These are phyloP conservation scores for Apiospora marii DNA, from an alignment of 2,329 filamentous ascomycete species.

Conservation along the genomic window DNA sequence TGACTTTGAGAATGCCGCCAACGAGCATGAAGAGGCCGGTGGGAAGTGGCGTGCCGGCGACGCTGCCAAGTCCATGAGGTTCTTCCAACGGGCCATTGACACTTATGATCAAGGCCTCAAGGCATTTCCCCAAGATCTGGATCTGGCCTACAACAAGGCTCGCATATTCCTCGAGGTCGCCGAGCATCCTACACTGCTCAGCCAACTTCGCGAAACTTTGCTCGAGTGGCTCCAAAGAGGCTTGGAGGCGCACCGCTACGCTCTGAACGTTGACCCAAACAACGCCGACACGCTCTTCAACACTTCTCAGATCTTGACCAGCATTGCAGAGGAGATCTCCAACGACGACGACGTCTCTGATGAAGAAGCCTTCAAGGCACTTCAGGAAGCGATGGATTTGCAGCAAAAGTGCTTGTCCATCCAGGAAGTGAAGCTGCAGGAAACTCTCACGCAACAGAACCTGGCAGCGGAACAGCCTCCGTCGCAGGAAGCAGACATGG, in stretches of 20 bases:
- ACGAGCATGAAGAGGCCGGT: conserved; percentile 74
- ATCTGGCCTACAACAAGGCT: conserved; percentile 80
- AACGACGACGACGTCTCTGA: conserved; percentile 57
- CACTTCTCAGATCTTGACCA: conserved; percentile 72
- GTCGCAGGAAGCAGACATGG: background rate
- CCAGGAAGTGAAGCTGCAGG: conserved; percentile 52
- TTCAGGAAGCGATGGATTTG: conserved; percentile 39
- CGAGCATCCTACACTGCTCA: conserved; percentile 69
- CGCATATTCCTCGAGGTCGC: conserved; percentile 74
- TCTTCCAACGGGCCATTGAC: conserved; percentile 70
- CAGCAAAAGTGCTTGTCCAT: conserved; percentile 54
- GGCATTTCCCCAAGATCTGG: conserved; percentile 68
- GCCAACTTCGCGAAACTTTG: conserved; percentile 61
- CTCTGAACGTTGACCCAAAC: conserved; percentile 64
- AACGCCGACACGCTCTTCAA: conserved; percentile 77
- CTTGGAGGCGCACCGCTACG: conserved; percentile 69
- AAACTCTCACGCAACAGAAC: conserved; percentile 44
- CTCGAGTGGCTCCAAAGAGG: conserved; percentile 66
- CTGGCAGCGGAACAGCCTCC: conserved; percentile 40
- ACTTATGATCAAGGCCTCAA: conserved; percentile 70
- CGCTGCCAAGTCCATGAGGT: conserved; percentile 63
- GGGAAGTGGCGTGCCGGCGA: conserved; percentile 80
- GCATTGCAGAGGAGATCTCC: conserved; percentile 66
- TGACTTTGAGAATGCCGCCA: conserved; percentile 72
- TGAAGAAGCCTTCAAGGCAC: conserved; percentile 48